Base-by-base conservation (phyloP, 2,329 filamentous ascomycete species). In the Diaporthe nobilis region DNA sequence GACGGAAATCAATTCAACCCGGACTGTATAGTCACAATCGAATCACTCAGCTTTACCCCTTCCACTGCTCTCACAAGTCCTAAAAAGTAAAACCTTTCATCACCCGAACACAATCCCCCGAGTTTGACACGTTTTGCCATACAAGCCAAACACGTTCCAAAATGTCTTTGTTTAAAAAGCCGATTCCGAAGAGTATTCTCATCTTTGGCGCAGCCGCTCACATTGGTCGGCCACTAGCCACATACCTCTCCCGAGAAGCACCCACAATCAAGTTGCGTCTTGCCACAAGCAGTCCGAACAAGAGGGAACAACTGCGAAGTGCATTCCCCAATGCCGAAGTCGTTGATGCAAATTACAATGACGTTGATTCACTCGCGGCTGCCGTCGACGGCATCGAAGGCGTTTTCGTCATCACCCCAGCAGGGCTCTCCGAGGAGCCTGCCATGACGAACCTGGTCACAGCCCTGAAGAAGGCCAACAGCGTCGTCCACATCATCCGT, bases 1-100 rank as follows among this genome's bases (percentile, higher is more conserved):
- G 22, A 10, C 17, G 3, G 2, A 2, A 12, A 44, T 22, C 8
- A 1, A 3, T 1, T 20, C 2, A 13, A 0, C 3, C 3, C 15
- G 25, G 4, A 13, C 7, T 31, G 17, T 5, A 13, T 1, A 13
- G 9, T 31, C 39, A n/a, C 4, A 12, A 4, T 25, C 42, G 8
- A 8, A 12, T 42, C n/a, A 28, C 5, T 12, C 15, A 12, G 28
- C 55, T 22, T 34, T 12, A 7, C 8, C 15, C 15, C 0, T 53
- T 15, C 49, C 9, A 25, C n/a, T 34, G 3, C 7, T 57, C 53
- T 34, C 6, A 5, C 17, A 5, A 28, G 6, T 61, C 12, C 58
- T 17, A 1, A 17, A 15, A 17, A 10, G 22, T 7, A 2, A 61
- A 42, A 2, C 4, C 4, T 25, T 25, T 8, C 42, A 22, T 5